Evolutionary conservation across 2,329 filamentous ascomycete genomes (phyloP).

Genomic region (Emmonsiellopsis sp.): DNA sequence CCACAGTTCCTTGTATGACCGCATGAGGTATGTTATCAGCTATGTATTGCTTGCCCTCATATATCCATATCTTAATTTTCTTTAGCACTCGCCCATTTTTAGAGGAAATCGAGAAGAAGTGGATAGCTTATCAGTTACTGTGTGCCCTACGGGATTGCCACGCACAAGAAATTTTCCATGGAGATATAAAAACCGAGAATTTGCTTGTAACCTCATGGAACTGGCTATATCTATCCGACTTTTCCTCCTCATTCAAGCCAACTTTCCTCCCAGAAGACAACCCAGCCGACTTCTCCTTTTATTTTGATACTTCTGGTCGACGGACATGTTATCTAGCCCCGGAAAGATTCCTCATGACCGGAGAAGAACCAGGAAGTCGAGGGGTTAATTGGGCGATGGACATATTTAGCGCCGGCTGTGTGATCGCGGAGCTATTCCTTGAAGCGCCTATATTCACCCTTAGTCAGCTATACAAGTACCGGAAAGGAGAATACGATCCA

Average conservation of each 20-base stretch:
- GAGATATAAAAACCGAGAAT: slow-evolving; percentile 98
- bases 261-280: slow-evolving; percentile 92
- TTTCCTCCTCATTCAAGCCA: slow-evolving; percentile 91
- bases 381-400: slow-evolving; percentile 90
- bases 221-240: slow-evolving; percentile 97
- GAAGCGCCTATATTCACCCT: slow-evolving; percentile 97
- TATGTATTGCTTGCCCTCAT: not conserved
- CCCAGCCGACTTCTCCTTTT: slow-evolving; percentile 94
- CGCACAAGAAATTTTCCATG: slow-evolving; percentile 79
- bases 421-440: slow-evolving; percentile 91
- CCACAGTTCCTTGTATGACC: slow-evolving; percentile 94
- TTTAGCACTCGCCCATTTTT: slow-evolving; percentile 83
- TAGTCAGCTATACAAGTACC: slow-evolving; percentile 90
- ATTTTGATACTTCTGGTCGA: slow-evolving; percentile 85
- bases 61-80: slow-evolving; percentile 17
- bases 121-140: slow-evolving; percentile 90
- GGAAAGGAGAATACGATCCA: slow-evolving; percentile 85
- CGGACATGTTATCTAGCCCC: slow-evolving; percentile 93
- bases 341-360: slow-evolving; percentile 73
- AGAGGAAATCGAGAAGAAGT: slow-evolving; percentile 97
- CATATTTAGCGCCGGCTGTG: slow-evolving; percentile 91
- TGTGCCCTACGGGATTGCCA: slow-evolving; percentile 91
- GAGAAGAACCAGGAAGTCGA: slow-evolving; percentile 54
- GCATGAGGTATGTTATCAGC: slow-evolving; percentile 49
- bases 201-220: slow-evolving; percentile 97